Percentiles rank a stretch among this genome's conserved stretches.
These are phyloP conservation scores for Cryptosporidium bovis DNA, from an alignment of 169 alveolate genomes.

Conservation along the genomic window DNA sequence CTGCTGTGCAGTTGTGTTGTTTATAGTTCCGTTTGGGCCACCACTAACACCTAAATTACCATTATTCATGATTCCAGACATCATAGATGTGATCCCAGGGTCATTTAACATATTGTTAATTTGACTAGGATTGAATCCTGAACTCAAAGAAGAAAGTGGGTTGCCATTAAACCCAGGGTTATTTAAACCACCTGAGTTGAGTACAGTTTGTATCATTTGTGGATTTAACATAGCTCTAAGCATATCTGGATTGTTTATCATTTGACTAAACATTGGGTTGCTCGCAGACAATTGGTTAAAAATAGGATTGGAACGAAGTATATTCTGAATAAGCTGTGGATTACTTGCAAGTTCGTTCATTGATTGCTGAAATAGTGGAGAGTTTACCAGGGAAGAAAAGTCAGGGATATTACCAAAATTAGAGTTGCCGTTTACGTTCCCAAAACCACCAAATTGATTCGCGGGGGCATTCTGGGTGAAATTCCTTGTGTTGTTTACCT, in stretches of 20 bases:
- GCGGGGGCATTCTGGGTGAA: not conserved
- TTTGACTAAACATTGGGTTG: conserved; percentile 85
- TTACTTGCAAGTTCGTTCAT: conserved; percentile 80
- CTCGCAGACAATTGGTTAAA: conserved; percentile 81
- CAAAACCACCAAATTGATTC: conserved; percentile 17
- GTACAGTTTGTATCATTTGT: conserved; percentile 77
- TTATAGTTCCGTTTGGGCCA: not conserved
- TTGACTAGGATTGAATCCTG: conserved; percentile 26
- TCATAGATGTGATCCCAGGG: conserved; percentile 42
- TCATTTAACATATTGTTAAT: conserved; percentile 30
- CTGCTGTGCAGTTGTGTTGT: not conserved
- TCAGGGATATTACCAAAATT: conserved; percentile 40
- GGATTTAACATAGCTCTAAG: conserved; percentile 84
- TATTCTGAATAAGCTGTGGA: conserved; percentile 80
- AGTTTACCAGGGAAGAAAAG: conserved; percentile 74
- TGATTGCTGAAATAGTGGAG: conserved; percentile 85
- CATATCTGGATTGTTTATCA: conserved; percentile 88
- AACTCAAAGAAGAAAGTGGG: conserved; percentile 68
- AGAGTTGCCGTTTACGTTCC: not conserved
- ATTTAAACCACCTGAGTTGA: conserved; percentile 7
- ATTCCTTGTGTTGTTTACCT: not conserved
- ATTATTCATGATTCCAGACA: conserved; percentile 19
- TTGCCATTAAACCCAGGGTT: not conserved
- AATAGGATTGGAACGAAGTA: conserved; percentile 78
- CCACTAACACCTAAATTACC: not conserved